Base-by-base conservation (phyloP, 83 land plant species). In the Thuja plicata region DNA sequence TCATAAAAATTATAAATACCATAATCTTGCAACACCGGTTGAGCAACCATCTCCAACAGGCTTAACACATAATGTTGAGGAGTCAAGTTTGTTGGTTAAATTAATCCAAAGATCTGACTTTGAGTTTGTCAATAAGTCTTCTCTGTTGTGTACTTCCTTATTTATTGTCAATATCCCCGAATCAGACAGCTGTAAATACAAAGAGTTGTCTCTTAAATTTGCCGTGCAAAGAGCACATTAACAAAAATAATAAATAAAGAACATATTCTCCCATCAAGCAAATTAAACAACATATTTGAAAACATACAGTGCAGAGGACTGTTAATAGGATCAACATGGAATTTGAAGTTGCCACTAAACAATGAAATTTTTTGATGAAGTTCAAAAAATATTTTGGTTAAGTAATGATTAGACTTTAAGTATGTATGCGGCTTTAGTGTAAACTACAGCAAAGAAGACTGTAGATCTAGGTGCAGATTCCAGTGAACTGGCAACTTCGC, bases 21-120 rank as follows among this genome's bases (percentile, higher is more conserved):
- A 89, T 77, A 96, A 89, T 90, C 97, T 93, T 40, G 97, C 98
- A 90, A 96, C 98, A 74, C 98, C 98, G 48, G 98, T 95, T 62
- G 98, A 96, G 91, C 98, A 96, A 70, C 98, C 98, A 94, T 96
- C 98, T 86, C 94, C 92, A 37, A 96, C 94, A 50, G 98, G 98
- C 89, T 96, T 96, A 48, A 96, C 93, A 90, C 98, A 96, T 84
- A 96, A 88, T 13, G 94, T 94, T 66, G 90, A 86, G 87, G 91
- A 89, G 54, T 91, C 50, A 81, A 96, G 94, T 81, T 88, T 93
- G 48, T 89, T 89, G 52, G 87, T 91, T 91, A 95, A 87, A 27
- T 89, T 91, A 70, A 88, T 43, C 98, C 98, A 96, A n/a, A 90
- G 85, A 81, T 91, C 74, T 86, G 86, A 41, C n/a, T 87, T 34